A percentile compares a stretch with the other conserved stretches of the same genome.
These are phyloP conservation scores for Xylaria grammica DNA, from an alignment of 495 filamentous ascomycete species.

Conservation along the genomic window DNA sequence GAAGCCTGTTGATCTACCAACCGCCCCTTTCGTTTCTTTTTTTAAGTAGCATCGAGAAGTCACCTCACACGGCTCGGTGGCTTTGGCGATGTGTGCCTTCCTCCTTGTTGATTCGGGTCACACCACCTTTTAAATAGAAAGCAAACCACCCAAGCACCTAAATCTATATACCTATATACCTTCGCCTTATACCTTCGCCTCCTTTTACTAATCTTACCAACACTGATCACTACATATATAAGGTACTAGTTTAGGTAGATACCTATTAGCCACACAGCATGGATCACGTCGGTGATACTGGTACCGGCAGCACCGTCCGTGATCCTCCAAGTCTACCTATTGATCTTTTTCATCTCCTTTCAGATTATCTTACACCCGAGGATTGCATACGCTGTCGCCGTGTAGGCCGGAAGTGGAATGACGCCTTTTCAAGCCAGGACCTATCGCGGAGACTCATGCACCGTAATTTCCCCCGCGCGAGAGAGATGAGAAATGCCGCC, in stretches of 20 bases:
- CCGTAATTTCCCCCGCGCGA: constrained; percentile 58
- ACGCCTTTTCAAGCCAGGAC: constrained; percentile 56
- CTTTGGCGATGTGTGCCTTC: not conserved
- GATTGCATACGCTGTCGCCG: constrained; percentile 61
- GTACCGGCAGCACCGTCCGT: constrained; percentile 7
- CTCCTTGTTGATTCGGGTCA: not conserved
- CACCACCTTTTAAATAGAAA: not conserved
- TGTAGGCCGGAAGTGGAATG: constrained; percentile 60
- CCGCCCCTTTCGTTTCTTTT: too few relatives aligned
- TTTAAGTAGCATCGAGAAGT: too few relatives aligned
- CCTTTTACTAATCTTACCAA: too few relatives aligned
- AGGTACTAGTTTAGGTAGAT: not conserved
- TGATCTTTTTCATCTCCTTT: constrained; percentile 59
- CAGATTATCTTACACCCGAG: constrained; percentile 54
- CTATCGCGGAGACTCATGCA: constrained; percentile 54
- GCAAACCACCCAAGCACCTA: constrained; percentile 5
- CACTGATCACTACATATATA: not conserved
- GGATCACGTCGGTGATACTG: not conserved
- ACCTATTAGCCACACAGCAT: not conserved
- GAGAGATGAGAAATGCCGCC: constrained; percentile 51
- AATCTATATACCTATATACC: too few relatives aligned
- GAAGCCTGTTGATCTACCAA: too few relatives aligned
- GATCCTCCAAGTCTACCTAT: constrained; percentile 58
- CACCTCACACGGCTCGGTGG: too few relatives aligned
- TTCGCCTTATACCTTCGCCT: too few relatives aligned